Evolutionary conservation across 2,329 filamentous ascomycete species (phyloP).

Genomic region (Sporothrix curviconia): DNA sequence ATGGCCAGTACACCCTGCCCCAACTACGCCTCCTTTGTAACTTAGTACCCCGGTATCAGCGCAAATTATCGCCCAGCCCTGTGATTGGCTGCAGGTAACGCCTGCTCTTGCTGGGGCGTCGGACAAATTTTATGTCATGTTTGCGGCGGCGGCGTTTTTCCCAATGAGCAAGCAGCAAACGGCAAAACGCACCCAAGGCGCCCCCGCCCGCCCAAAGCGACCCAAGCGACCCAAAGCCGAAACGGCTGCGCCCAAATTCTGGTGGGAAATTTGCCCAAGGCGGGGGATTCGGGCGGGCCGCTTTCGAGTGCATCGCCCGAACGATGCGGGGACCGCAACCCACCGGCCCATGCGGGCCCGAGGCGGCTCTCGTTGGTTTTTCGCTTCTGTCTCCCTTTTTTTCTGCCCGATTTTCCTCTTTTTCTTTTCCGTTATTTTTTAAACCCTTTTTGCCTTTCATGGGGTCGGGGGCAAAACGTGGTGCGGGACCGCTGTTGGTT

Average conservation of each 20-base stretch:
- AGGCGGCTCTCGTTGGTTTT: slow-evolving; percentile 6
- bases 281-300: no score
- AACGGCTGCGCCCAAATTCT: no score
- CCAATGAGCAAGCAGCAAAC: no score
- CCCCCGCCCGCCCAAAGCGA: no score
- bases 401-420: no score
- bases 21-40: slow-evolving; percentile 15
- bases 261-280: no score
- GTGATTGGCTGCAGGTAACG: slow-evolving; percentile 12
- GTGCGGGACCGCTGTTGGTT: no score
- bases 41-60: slow-evolving; percentile 20
- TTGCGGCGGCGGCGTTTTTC: slow-evolving; percentile 12
- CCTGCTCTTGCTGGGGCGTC: neutral
- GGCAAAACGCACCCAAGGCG: neutral
- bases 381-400: no score
- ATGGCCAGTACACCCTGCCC: slow-evolving; percentile 14
- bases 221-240: neutral
- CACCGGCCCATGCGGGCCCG: neutral
- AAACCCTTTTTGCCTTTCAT: neutral
- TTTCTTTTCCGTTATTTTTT: neutral
- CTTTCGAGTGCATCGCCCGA: no score
- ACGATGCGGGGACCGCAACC: no score
- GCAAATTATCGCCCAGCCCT: slow-evolving; percentile 16
- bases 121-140: slow-evolving; percentile 20
- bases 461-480: no score